Percentiles rank a stretch among this genome's conserved stretches.
phyloP scores from a whole-genome alignment of 2,329 filamentous ascomycete species.

The Tolypocladium ophioglossoides region DNA sequence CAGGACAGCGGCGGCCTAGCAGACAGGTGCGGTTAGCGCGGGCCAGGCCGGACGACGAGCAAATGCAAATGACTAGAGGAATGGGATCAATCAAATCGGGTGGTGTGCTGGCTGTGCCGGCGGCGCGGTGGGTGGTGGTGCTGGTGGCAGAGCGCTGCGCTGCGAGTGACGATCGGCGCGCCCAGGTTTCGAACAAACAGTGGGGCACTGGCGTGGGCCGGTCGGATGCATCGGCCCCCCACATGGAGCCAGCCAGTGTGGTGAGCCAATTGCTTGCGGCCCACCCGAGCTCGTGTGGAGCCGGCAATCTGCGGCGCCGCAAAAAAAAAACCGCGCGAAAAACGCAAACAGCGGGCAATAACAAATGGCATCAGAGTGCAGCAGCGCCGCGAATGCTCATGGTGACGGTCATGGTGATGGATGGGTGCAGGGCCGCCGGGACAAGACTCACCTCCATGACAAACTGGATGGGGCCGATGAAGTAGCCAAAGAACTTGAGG shows the following conservation, averaged over 20 bases:
- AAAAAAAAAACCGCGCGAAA: constrained; percentile 11
- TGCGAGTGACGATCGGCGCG: constrained; percentile 1
- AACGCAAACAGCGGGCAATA: constrained; percentile 8
- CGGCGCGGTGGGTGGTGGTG: neutral
- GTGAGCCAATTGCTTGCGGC: constrained; percentile 14
- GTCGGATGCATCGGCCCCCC: constrained; percentile 15
- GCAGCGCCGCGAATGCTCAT: neutral
- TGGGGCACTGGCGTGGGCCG: constrained; percentile 4
- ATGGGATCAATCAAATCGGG: neutral
- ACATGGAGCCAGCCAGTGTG: constrained; percentile 13
- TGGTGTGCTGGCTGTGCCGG: neutral
- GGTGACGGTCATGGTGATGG: neutral
- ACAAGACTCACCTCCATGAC: constrained; percentile 71
- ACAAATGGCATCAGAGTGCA: neutral
- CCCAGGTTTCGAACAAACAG: constrained; percentile 9
- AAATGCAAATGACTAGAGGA: neutral
- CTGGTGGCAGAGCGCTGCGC: neutral
- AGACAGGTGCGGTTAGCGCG: constrained; percentile 13
- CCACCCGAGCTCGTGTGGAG: constrained; percentile 22
- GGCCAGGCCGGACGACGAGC: neutral
- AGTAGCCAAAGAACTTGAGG: constrained; percentile 75
- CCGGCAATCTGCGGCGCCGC: constrained; percentile 18
- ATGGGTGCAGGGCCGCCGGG: neutral
- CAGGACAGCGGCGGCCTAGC: constrained; percentile 61
- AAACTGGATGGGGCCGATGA: constrained; percentile 83